Evolutionary conservation across 2,329 filamentous ascomycete species (phyloP).

Genomic region (Coniochaeta sp.): DNA sequence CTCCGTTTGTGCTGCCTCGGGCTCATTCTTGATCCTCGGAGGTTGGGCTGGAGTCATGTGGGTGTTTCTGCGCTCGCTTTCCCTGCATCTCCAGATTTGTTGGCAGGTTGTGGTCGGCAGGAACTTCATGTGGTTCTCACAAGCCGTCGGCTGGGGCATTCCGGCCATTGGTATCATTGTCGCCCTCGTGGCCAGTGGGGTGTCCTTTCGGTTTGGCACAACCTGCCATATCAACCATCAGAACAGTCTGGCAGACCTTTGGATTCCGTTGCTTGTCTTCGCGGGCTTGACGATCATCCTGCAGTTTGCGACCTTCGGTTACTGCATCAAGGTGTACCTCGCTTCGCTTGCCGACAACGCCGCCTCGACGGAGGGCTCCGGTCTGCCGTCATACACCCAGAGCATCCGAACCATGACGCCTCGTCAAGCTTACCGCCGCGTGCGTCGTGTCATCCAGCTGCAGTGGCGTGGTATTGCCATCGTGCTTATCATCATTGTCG

Average conservation of each 20-base stretch:
- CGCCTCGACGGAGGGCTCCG: conserved; percentile 62
- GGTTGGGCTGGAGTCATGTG: conserved; percentile 81
- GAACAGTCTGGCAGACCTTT: conserved; percentile 77
- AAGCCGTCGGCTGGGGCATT: conserved; percentile 77
- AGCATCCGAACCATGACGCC: conserved; percentile 74
- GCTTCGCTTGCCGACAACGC: conserved; percentile 70
- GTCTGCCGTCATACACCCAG: conserved; percentile 65
- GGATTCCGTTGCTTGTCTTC: conserved; percentile 81
- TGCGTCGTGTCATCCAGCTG: conserved; percentile 78
- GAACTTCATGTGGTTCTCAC: conserved; percentile 81
- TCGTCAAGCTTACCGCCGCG: conserved; percentile 78
- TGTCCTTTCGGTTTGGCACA: conserved; percentile 87
- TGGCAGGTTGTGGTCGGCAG: conserved; percentile 89
- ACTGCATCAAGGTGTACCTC: conserved; percentile 93
- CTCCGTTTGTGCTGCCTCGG: conserved; percentile 78
- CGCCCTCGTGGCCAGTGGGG: conserved; percentile 77
- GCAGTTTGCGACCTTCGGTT: conserved; percentile 79
- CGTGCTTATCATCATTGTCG: conserved; percentile 80
- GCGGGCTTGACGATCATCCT: conserved; percentile 68
- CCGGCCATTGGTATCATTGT: conserved; percentile 68
- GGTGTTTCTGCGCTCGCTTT: conserved; percentile 84
- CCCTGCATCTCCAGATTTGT: conserved; percentile 94
- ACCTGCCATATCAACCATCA: conserved; percentile 93
- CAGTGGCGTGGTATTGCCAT: conserved; percentile 94
- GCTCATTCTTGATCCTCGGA: conserved; percentile 76